Conservation (phyloP, 148 eudicot genomes). For the Polygonum maritimum region DNA sequence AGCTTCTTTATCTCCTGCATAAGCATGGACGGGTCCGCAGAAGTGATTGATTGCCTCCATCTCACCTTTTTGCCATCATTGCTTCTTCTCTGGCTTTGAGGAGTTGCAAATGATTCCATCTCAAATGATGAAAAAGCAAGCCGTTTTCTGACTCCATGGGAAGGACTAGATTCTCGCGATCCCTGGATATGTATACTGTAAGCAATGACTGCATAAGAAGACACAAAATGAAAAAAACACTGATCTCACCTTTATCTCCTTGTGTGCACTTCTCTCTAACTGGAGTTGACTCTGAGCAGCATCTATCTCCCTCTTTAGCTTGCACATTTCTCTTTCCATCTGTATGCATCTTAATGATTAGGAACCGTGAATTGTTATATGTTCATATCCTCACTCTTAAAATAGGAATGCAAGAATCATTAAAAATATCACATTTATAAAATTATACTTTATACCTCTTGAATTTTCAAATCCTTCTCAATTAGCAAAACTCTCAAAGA, state of each 20-base stretch:
- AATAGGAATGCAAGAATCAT: no score
- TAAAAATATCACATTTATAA: no score
- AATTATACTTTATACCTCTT: constrained; percentile 44
- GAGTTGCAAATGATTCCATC: constrained; percentile 17
- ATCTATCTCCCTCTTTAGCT: constrained; percentile 74
- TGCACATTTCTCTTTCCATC: constrained; percentile 81
- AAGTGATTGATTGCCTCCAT: constrained; percentile 54
- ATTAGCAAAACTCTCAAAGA: constrained; percentile 45
- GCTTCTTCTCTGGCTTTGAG: constrained; percentile 23
- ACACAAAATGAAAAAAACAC: background rate
- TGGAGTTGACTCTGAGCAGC: constrained; percentile 61
- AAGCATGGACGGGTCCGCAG: constrained; percentile 56
- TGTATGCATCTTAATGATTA: constrained; percentile 16
- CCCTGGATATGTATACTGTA: constrained; percentile 28
- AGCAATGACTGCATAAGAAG: background rate
- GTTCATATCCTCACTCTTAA: no score
- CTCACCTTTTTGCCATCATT: constrained; percentile 29
- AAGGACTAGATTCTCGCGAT: constrained; percentile 35
- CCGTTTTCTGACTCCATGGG: constrained; percentile 55
- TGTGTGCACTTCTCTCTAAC: constrained; percentile 53
- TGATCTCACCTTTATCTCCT: constrained; percentile 55
- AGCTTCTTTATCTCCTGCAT: constrained; percentile 77
- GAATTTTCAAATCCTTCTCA: constrained; percentile 68
- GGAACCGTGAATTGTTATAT: no score
- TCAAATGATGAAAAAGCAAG: constrained; percentile 42